Base-by-base conservation (phyloP, 371 early-diverging fungal species). In the Syncephalis fuscata region DNA sequence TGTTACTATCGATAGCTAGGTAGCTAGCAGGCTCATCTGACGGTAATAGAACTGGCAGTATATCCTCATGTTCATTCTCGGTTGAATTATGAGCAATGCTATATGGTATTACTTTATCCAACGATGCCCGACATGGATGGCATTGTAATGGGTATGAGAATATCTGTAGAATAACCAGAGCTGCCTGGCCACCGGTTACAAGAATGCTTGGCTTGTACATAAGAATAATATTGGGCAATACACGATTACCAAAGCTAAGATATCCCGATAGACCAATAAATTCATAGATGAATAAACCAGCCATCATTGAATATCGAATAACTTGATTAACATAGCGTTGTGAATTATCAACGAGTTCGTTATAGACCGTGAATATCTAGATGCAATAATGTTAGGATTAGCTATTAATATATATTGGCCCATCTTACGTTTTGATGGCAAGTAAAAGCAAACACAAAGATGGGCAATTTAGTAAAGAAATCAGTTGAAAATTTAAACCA, bases 381-480 rank as follows among this genome's bases (percentile, higher is more conserved):
- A 41, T 40, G 9, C 48, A 38, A 8, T 32, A 46, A 25, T 14
- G 14, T 37, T 4, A 21, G 20, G 32, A 32, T 32, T 32, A 32
- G 32, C n/a, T 39, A 3, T 2, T 16, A 15, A 46, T 36, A 17
- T n/a, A 37, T 3, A n/a, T 21, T 43, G 20, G 25, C n/a, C 43
- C 19, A 2, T 14, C 70, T 65, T 64, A 85, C 82, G 66, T 96
- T 96, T 62, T 92, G 92, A 58, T 94, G 98, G 57, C 98, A 77
- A 16, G 80, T 77, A 54, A 98, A 99, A n/a, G 92, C 88, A 74
- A 99, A 99, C 20, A 99, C 90, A 73, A 99, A 98, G 39, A 98
- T 88, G 1, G 99, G 98, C 21, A 98, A 60, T 2, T 77, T 77
- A 19, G 72, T 73, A 47, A 98, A 78, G 59, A 95, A 87, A 11